A percentile compares a stretch with the other conserved stretches of the same genome.
phyloP scores from a whole-genome alignment of 345 rosid species.

The Dipteronia sinensis region DNA sequence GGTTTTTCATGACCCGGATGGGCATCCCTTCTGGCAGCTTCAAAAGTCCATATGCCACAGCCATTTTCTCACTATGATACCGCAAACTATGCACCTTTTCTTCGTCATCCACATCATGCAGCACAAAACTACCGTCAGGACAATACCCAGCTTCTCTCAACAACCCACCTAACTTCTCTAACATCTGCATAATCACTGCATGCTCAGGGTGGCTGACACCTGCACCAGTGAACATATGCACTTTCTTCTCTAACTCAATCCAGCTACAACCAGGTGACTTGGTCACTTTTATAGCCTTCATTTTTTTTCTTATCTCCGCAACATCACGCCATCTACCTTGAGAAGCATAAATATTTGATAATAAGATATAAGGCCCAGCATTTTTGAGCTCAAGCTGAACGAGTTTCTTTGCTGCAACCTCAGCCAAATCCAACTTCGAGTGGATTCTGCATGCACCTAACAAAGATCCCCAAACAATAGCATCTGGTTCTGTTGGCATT shows the following conservation, averaged over 20 bases:
- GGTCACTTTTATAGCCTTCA: conserved; percentile 52
- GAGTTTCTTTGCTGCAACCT: conserved; percentile 72
- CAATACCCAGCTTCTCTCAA: conserved; percentile 70
- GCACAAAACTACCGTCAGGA: conserved; percentile 74
- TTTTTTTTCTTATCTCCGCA: conserved; percentile 52
- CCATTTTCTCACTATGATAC: conserved; percentile 74
- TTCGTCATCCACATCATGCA: conserved; percentile 87
- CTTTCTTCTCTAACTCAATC: conserved; percentile 67
- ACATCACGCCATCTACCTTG: conserved; percentile 67
- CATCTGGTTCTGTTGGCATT: conserved; percentile 77
- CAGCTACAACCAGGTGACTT: conserved; percentile 87
- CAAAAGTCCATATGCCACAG: conserved; percentile 80
- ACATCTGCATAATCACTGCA: conserved; percentile 43
- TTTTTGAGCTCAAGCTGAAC: conserved; percentile 63
- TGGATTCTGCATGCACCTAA: conserved; percentile 80
- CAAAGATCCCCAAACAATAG: conserved; percentile 77
- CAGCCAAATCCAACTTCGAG: conserved; percentile 64
- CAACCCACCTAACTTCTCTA: conserved; percentile 56
- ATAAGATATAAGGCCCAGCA: conserved; percentile 67
- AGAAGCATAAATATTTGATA: conserved; percentile 73
- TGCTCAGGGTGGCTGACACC: conserved; percentile 61
- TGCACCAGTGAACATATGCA: conserved; percentile 72
- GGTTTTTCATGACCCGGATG: conserved; percentile 78
- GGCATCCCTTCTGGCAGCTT: conserved; percentile 71
- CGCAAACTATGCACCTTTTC: conserved; percentile 64